Percentiles rank a stretch among this genome's conserved stretches.
phyloP scores from a whole-genome alignment of 164 flowering plant species.

The Buxus sempervirens region DNA sequence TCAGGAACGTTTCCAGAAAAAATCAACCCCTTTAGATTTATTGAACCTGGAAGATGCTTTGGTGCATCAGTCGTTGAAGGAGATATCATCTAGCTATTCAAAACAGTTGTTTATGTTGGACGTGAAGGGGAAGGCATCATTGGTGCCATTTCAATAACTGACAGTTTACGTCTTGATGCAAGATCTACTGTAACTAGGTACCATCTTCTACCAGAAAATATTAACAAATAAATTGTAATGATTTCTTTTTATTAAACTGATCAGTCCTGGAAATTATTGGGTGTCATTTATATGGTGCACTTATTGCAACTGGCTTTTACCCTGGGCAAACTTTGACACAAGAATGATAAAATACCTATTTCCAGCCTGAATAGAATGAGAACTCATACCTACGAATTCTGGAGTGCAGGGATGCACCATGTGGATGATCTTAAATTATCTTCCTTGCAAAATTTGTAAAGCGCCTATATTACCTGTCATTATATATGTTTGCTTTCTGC shows the following conservation, averaged over 20 bases:
- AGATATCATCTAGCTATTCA: conserved; percentile 44
- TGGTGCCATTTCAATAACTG: conserved; percentile 86
- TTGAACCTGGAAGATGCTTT: conserved; percentile 42
- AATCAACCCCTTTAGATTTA: conserved; percentile 34
- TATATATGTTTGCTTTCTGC: background rate
- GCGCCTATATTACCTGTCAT: background rate
- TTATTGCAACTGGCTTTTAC: background rate
- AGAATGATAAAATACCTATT: background rate
- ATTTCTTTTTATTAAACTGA: too few relatives aligned
- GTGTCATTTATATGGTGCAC: background rate
- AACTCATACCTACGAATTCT: background rate
- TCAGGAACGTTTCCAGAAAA: conserved; percentile 54
- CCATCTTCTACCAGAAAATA: background rate
- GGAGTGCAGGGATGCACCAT: background rate
- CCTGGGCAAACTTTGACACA: background rate
- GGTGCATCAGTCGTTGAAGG: conserved; percentile 32
- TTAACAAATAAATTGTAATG: background rate
- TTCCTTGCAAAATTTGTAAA: too few relatives aligned
- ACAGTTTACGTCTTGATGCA: conserved; percentile 74
- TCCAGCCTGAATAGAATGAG: background rate
- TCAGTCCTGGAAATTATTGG: too few relatives aligned
- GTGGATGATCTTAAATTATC: background rate
- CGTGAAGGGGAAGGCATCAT: conserved; percentile 90
- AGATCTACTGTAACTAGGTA: conserved; percentile 70
- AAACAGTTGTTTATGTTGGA: conserved; percentile 85